Percentiles rank a stretch among this genome's conserved stretches.
Evolutionary conservation across 176 grass and related monocot genomes (phyloP).

Genomic region (Bromus sterilis): DNA sequence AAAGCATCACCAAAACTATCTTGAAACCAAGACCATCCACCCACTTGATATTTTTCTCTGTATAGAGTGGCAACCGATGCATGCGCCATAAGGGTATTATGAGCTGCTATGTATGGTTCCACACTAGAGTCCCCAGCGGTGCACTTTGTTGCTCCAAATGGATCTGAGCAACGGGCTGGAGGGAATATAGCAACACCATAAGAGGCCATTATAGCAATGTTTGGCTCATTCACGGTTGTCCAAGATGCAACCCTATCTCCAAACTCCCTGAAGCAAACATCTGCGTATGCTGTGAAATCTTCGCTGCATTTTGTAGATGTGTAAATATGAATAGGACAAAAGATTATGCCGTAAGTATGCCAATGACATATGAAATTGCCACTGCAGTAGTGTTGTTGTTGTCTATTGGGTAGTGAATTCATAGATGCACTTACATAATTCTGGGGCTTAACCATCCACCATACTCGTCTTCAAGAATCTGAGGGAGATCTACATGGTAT

Average conservation of each 20-base stretch:
- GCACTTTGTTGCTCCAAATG: conserved; percentile 46
- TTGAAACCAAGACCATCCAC: neutral
- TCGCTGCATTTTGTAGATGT: conserved; percentile 18
- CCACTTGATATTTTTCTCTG: conserved; percentile 47
- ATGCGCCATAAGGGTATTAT: conserved; percentile 47
- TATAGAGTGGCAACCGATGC: conserved; percentile 45
- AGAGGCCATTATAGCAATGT: neutral
- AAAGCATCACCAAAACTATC: neutral
- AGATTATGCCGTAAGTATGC: neutral
- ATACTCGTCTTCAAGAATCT: conserved; percentile 58
- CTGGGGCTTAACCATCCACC: conserved; percentile 57
- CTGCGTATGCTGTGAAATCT: conserved; percentile 59
- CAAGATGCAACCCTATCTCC: conserved; percentile 51
- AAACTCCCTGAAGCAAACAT: conserved; percentile 59
- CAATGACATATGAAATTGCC: neutral
- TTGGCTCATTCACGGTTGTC: conserved; percentile 50
- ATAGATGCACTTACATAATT: conserved; percentile 26
- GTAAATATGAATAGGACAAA: neutral
- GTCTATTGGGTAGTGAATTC: neutral
- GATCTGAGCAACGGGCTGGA: conserved; percentile 47
- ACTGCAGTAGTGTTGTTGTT: neutral
- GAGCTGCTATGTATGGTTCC: conserved; percentile 53
- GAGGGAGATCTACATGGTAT: conserved; percentile 54
- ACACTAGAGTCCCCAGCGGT: conserved; percentile 39
- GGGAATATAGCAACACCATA: conserved; percentile 13